phyloP scores from a whole-genome alignment of 495 filamentous ascomycete genomes.

The Copromyces sp. region DNA sequence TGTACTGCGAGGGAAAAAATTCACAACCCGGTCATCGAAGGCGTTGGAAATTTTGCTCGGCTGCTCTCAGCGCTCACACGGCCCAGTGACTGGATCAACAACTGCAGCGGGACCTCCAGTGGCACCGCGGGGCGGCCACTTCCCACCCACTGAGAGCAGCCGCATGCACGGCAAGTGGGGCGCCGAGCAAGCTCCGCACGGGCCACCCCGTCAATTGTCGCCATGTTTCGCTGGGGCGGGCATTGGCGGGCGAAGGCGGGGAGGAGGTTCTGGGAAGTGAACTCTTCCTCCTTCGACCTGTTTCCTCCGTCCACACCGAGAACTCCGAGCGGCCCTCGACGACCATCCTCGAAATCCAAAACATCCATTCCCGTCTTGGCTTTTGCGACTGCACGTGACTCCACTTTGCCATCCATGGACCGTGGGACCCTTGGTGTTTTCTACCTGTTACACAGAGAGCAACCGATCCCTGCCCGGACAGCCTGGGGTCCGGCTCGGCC shows the following conservation, averaged over 20 bases:
- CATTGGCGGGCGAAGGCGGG: not conserved
- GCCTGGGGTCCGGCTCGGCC: not conserved
- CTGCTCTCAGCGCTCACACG: not conserved
- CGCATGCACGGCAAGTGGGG: not conserved
- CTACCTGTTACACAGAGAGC: not conserved
- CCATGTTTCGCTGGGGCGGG: not conserved
- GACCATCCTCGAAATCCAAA: not conserved
- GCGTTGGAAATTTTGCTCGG: constrained; percentile 22
- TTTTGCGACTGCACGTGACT: not conserved
- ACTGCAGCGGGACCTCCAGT: not conserved
- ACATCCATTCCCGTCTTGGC: not conserved
- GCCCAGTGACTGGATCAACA: not conserved
- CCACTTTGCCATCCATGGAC: not conserved
- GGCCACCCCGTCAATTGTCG: not conserved
- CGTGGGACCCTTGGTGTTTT: not conserved
- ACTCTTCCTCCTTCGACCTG: not conserved
- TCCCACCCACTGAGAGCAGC: not conserved
- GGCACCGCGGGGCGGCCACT: not conserved
- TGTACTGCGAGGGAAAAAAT: constrained; percentile 29
- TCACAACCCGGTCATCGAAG: constrained; percentile 25
- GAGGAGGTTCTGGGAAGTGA: not conserved
- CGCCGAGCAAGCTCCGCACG: not conserved
- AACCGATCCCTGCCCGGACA: not conserved
- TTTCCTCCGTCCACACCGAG: not conserved
- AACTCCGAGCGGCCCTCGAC: not conserved